phyloP scores from a whole-genome alignment of 306 rosid genomes.

The Gillenia trifoliata region DNA sequence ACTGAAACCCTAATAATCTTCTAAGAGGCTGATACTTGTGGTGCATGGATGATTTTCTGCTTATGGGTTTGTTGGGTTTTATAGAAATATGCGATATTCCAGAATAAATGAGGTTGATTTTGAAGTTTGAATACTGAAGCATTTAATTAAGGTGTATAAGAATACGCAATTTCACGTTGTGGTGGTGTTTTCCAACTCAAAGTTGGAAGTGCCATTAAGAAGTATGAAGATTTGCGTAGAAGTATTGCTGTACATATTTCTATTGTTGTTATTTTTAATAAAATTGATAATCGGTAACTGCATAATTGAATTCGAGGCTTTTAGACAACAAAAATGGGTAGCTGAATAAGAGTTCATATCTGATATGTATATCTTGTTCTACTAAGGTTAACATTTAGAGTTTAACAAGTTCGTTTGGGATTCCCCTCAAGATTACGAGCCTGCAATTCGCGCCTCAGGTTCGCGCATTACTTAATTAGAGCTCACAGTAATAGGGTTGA shows the following conservation, averaged over 20 bases:
- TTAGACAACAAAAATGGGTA: background rate
- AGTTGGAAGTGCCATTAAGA: background rate
- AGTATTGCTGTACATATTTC: background rate
- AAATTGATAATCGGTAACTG: background rate
- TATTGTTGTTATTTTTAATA: background rate
- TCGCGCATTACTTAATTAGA: no score
- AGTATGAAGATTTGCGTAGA: background rate
- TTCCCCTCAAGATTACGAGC: slow-evolving; percentile 62
- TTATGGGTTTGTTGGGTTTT: no score
- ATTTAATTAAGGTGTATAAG: background rate
- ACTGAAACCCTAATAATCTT: background rate
- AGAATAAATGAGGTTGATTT: background rate
- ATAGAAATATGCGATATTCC: no score
- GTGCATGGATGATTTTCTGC: background rate
- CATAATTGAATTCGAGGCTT: background rate
- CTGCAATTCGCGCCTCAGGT: slow-evolving; percentile 81
- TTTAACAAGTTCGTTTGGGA: no score
- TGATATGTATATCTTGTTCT: background rate
- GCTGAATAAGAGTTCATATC: background rate
- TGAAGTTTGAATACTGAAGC: background rate
- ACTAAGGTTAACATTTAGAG: no score
- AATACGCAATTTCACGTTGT: background rate
- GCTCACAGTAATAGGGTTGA: no score
- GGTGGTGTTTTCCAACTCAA: background rate
- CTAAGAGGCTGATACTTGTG: background rate